Evolutionary conservation across 2,329 filamentous ascomycete genomes (phyloP).

Genomic region (Alternaria panax): DNA sequence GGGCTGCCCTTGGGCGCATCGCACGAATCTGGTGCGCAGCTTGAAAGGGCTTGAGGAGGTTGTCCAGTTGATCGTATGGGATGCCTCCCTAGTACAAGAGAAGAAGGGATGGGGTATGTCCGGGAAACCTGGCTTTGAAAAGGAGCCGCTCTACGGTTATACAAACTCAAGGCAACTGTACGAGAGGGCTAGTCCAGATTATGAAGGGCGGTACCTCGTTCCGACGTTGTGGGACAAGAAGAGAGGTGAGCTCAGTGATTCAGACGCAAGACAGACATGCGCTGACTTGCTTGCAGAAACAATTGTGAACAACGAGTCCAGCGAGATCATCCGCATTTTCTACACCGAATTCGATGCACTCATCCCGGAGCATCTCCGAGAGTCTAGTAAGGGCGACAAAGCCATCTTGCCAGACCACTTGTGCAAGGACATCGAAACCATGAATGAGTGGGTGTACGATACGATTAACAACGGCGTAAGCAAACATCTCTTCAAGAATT

Average conservation of each 20-base stretch:
- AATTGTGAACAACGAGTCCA: slow-evolving; percentile 46
- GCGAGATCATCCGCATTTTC: slow-evolving; percentile 47
- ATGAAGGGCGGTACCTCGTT: slow-evolving; percentile 71
- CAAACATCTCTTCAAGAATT: not conserved
- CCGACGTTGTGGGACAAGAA: slow-evolving; percentile 77
- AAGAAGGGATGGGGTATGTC: slow-evolving; percentile 33
- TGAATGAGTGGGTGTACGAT: slow-evolving; percentile 74
- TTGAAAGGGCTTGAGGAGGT: slow-evolving; percentile 61
- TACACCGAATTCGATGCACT: slow-evolving; percentile 40
- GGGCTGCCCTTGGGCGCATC: slow-evolving; percentile 70
- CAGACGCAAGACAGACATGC: not conserved
- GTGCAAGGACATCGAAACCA: slow-evolving; percentile 70
- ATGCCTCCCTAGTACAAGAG: slow-evolving; percentile 43
- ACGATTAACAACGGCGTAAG: slow-evolving; percentile 59
- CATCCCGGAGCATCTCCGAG: slow-evolving; percentile 58
- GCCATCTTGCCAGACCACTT: slow-evolving; percentile 73
- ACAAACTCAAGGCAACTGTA: slow-evolving; percentile 68
- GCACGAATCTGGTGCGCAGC: slow-evolving; percentile 55
- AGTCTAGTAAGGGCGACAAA: slow-evolving; percentile 59
- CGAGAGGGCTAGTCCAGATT: slow-evolving; percentile 66
- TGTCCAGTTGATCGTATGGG: slow-evolving; percentile 57
- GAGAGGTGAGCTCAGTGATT: slow-evolving; percentile 27
- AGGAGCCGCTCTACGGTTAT: slow-evolving; percentile 20
- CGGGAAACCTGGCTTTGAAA: slow-evolving; percentile 21
- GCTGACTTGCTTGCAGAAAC: slow-evolving; percentile 25